Conservation (phyloP, 345 rosid genomes). For the Viola odorata region DNA sequence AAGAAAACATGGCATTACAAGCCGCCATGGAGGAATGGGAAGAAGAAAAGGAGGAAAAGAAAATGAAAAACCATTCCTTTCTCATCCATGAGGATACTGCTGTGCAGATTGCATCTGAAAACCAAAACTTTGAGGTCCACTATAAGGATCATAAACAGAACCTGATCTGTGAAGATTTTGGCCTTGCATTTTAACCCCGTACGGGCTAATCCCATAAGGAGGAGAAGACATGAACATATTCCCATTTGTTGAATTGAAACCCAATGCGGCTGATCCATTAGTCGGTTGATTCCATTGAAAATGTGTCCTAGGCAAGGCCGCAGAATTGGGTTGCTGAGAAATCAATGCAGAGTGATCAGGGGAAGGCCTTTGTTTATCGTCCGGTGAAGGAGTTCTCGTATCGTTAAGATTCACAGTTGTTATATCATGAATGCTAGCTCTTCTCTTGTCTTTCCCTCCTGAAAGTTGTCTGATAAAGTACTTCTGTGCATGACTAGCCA, state of each 20-base stretch:
- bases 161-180: constrained; percentile 25
- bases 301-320: constrained; percentile 31
- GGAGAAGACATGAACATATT: constrained; percentile 34
- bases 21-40: constrained; percentile 3
- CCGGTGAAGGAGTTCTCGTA: constrained; percentile 46
- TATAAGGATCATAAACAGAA: constrained; percentile 25
- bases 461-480: constrained; percentile 32
- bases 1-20: constrained; percentile 3
- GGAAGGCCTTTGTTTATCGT: constrained; percentile 27
- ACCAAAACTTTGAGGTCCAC: constrained; percentile 34
- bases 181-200: constrained; percentile 39
- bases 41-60: neutral
- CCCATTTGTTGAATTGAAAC: constrained; percentile 34
- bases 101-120: constrained; percentile 44
- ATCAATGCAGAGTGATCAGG: constrained; percentile 33
- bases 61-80: constrained; percentile 3
- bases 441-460: constrained; percentile 26
- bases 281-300: constrained; percentile 50
- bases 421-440: constrained; percentile 32
- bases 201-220: constrained; percentile 32
- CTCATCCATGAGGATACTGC: constrained; percentile 42
- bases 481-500: constrained; percentile 34
- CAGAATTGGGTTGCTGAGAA: constrained; percentile 28
- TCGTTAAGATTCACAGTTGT: constrained; percentile 35
- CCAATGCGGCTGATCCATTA: constrained; percentile 29